phyloP scores from a whole-genome alignment of 2,329 filamentous ascomycete genomes.

The Didymella lethalis region DNA sequence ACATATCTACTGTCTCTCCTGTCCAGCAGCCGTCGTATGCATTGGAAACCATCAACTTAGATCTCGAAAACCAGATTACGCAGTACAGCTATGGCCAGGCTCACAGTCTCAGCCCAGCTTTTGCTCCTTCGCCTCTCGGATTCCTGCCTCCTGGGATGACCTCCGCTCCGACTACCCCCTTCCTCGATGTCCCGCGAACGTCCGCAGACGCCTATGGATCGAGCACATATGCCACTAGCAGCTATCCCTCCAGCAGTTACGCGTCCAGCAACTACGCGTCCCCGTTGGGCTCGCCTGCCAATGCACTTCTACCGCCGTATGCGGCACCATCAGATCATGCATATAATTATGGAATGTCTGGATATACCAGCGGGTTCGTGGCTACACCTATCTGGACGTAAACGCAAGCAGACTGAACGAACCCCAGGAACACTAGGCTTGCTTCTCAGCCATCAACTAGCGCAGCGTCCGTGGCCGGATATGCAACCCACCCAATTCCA shows the following conservation, averaged over 20 bases:
- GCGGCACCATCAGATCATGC: slow-evolving; percentile 51
- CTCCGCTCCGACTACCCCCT: slow-evolving; percentile 51
- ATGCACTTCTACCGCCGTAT: slow-evolving; percentile 45
- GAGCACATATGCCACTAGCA: slow-evolving; percentile 45
- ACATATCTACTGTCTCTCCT: slow-evolving; percentile 43
- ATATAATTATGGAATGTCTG: slow-evolving; percentile 52
- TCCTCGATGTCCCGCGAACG: slow-evolving; percentile 56
- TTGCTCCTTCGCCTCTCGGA: slow-evolving; percentile 56
- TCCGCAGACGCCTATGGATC: slow-evolving; percentile 26
- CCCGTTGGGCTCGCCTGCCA: slow-evolving; percentile 48
- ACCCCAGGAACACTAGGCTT: slow-evolving; percentile 50
- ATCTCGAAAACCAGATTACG: slow-evolving; percentile 52
- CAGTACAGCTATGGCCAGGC: slow-evolving; percentile 50
- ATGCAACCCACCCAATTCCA: slow-evolving; percentile 28
- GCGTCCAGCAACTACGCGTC: slow-evolving; percentile 45
- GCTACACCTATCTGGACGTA: slow-evolving; percentile 54
- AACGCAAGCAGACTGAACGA: slow-evolving; percentile 51
- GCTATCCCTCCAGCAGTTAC: slow-evolving; percentile 37
- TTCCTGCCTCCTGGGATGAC: slow-evolving; percentile 49
- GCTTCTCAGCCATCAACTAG: slow-evolving; percentile 39
- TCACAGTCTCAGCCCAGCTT: slow-evolving; percentile 59
- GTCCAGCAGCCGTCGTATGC: slow-evolving; percentile 49
- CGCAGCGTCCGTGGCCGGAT: slow-evolving; percentile 28
- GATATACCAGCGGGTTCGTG: slow-evolving; percentile 56
- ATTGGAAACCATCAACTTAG: slow-evolving; percentile 51